These are phyloP conservation scores for Neopestalotiopsis rosae DNA, from an alignment of 2,329 filamentous ascomycete genomes.

Conservation along the genomic window DNA sequence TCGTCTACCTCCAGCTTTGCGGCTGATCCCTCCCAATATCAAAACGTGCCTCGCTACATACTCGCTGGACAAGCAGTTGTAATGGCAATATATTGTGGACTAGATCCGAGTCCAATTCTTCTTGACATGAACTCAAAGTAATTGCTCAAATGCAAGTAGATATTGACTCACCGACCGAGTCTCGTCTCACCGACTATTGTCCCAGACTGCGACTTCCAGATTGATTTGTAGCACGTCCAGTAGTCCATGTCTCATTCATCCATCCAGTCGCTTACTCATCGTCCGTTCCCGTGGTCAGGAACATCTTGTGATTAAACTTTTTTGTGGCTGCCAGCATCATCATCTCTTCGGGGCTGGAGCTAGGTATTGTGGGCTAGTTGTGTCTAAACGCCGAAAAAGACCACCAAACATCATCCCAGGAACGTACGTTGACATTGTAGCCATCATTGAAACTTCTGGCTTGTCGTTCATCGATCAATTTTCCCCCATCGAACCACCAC, in stretches of 20 bases:
- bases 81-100: too few relatives aligned
- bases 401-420: not conserved
- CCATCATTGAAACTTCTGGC: not conserved
- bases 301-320: constrained; percentile 2
- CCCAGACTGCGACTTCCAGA: not conserved
- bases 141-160: too few relatives aligned
- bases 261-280: not conserved
- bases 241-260: not conserved
- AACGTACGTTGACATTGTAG: not conserved
- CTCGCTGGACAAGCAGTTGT: too few relatives aligned
- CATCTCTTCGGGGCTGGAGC: not conserved
- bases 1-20: too few relatives aligned
- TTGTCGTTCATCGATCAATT: not conserved
- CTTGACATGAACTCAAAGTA: too few relatives aligned
- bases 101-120: too few relatives aligned
- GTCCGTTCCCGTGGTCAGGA: not conserved
- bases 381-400: not conserved
- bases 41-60: too few relatives aligned
- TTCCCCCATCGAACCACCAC: not conserved
- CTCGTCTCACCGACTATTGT: not conserved
- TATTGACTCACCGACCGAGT: not conserved
- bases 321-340: not conserved
- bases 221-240: not conserved
- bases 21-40: too few relatives aligned
- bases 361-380: not conserved